phyloP scores from a whole-genome alignment of 257 asterid species.

The Solanum phureja region DNA sequence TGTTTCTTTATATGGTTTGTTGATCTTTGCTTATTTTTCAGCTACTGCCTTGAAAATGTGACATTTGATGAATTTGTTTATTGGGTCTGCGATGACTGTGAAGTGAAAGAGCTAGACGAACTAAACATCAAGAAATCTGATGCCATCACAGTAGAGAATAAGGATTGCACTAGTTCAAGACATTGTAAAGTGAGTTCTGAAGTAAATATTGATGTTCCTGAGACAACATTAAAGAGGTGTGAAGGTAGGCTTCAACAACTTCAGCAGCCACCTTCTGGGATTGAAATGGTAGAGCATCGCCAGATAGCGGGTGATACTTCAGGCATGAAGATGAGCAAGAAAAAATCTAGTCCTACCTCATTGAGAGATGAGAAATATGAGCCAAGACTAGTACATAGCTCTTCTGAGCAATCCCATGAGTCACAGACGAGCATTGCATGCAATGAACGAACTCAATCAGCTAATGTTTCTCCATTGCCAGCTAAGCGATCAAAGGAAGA shows the following conservation, averaged over 20 bases:
- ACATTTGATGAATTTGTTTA: conserved; percentile 2
- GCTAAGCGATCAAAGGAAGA: background rate
- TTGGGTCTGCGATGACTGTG: conserved; percentile 14
- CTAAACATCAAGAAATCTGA: background rate
- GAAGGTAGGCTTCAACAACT: background rate
- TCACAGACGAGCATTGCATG: background rate
- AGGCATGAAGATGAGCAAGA: background rate
- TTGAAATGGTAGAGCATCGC: background rate
- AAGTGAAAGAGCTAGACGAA: background rate
- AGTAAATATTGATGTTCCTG: background rate
- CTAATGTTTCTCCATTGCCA: background rate
- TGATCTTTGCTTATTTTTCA: background rate
- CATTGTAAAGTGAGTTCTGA: background rate
- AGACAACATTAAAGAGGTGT: background rate
- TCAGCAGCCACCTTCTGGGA: background rate
- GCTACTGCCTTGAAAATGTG: conserved; percentile 11
- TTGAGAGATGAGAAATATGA: background rate
- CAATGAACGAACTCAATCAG: background rate
- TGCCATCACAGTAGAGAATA: background rate
- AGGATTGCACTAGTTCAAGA: background rate
- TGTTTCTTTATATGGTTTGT: background rate
- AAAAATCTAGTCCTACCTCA: conserved; percentile 2
- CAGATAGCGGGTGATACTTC: background rate
- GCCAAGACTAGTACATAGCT: conserved; percentile 1
- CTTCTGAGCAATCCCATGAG: conserved; percentile 3